Conservation (phyloP, 768 basidiomycete genomes). For the Hemileccinum impolitum region DNA sequence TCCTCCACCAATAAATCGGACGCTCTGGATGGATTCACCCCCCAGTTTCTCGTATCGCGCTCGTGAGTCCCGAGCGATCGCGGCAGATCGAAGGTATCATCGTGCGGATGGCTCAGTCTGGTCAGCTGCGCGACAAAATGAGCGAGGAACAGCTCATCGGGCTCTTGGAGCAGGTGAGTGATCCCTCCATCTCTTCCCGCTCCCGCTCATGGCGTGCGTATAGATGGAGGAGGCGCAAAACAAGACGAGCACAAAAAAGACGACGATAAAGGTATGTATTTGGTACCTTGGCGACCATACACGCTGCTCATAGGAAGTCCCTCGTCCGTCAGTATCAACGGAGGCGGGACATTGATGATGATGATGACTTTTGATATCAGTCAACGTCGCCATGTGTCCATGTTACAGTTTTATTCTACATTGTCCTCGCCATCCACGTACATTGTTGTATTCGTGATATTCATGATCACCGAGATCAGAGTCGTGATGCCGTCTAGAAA, state of each 20-base stretch:
- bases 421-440: not conserved
- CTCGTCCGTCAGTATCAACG: slow-evolving; percentile 50
- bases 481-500: not conserved
- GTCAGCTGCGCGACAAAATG: slow-evolving; percentile 75
- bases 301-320: not conserved
- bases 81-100: slow-evolving; percentile 77
- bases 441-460: slow-evolving; percentile 1
- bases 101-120: slow-evolving; percentile 77
- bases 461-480: not conserved
- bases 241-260: slow-evolving; percentile 49
- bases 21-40: too few species aligned
- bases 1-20: not conserved
- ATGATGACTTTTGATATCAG: slow-evolving; percentile 47
- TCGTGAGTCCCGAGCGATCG: slow-evolving; percentile 81
- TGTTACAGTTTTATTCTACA: not conserved
- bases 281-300: not conserved
- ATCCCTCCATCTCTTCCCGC: slow-evolving; percentile 1
- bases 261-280: slow-evolving; percentile 52
- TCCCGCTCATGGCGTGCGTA: slow-evolving; percentile 9
- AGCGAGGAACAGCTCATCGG: slow-evolving; percentile 81
- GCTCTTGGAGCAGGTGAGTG: slow-evolving; percentile 74
- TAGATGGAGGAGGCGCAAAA: slow-evolving; percentile 57
- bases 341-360: slow-evolving; percentile 63
- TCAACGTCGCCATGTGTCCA: not conserved
- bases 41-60: slow-evolving; percentile 79